phyloP scores from a whole-genome alignment of 192 early-diverging fungal species.

The Backusella sp. region DNA sequence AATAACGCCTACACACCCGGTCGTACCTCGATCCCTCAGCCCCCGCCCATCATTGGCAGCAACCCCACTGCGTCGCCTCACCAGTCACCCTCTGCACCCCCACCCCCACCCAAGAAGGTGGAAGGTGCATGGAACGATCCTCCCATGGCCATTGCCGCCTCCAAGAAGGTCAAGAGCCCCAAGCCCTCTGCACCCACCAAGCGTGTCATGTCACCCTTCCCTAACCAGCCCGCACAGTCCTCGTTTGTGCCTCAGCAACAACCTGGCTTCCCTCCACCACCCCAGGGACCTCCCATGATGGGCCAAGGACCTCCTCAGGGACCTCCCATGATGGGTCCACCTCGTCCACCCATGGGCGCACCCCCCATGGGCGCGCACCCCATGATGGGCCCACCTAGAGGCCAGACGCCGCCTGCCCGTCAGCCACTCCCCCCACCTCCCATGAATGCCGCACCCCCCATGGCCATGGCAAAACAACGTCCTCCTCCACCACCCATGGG shows the following conservation, averaged over 20 bases:
- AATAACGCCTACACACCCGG: not conserved
- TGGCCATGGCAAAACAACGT: slow-evolving; percentile 15
- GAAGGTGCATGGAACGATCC: slow-evolving; percentile 60
- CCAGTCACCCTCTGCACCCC: slow-evolving; percentile 29
- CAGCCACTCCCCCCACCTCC: slow-evolving; percentile 26
- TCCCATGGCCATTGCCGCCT: slow-evolving; percentile 31
- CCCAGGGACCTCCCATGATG: slow-evolving; percentile 7
- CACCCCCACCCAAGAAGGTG: slow-evolving; percentile 42
- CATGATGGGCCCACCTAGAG: slow-evolving; percentile 10
- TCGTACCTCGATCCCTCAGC: slow-evolving; percentile 15
- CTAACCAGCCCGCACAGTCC: slow-evolving; percentile 16
- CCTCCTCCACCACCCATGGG: not conserved
- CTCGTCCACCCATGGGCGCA: not conserved
- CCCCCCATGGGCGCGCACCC: not conserved
- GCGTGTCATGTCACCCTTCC: slow-evolving; percentile 41
- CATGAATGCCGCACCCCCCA: slow-evolving; percentile 20
- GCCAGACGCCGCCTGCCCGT: slow-evolving; percentile 13
- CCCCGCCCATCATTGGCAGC: slow-evolving; percentile 15
- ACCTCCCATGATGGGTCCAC: slow-evolving; percentile 3
- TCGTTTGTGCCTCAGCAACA: slow-evolving; percentile 20
- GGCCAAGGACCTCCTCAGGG: slow-evolving; percentile 1
- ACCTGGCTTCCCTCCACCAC: not conserved
- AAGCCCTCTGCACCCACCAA: slow-evolving; percentile 8
- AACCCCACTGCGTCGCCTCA: slow-evolving; percentile 29
- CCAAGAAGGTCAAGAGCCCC: slow-evolving; percentile 26